Base-by-base conservation (phyloP, 257 asterid species). In the Petunia secreta region DNA sequence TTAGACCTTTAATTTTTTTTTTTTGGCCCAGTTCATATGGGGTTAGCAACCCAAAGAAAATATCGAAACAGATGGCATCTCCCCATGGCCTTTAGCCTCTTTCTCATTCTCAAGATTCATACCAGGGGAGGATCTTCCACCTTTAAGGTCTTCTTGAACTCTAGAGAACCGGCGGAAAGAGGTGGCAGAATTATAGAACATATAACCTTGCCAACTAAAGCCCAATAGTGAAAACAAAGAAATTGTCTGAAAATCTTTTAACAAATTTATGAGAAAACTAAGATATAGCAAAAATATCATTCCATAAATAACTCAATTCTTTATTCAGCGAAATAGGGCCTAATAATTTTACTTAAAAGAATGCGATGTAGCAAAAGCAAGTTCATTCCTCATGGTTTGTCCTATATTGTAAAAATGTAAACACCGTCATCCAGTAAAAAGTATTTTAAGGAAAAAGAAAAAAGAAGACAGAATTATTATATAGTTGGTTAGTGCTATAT, bases 231-330 rank as follows among this genome's bases (percentile, higher is more conserved):
- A 44, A 64, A n/a, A n/a, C 15, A 67, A 68, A 68, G 4, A 68
- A 16, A 68, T 8, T 16, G 9, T 2, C 40, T 44, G n/a, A 44
- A 44, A 16, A n/a, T 25, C 25, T 44, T 68, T 25, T 43, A 44
- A 68, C 39, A n/a, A 69, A 69, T 9, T 46, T 8, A 69, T 69
- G 39, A 16, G 76, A 69, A 44, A 69, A 69, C 58, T 44, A 44
- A 68, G 40, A 69, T 69, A 69, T 55, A 55, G 5, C 62, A 55
- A 55, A 50, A 50, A 50, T 10, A 55, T 55, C 62, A 14, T 25
- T 55, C n/a, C n/a, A 14, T 55, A 55, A 55, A 1, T 55, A 55
- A 15, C 6, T 55, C 62, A 55, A 15, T 55, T 55, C 10, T 55
- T 6, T 25, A 34, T 69, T 46, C 41, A 69, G 76, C 58, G 46